A percentile compares a stretch with the other conserved stretches of the same genome.
Evolutionary conservation across 2,329 filamentous ascomycete species (phyloP).

Genomic region (Leptographium lundbergii): DNA sequence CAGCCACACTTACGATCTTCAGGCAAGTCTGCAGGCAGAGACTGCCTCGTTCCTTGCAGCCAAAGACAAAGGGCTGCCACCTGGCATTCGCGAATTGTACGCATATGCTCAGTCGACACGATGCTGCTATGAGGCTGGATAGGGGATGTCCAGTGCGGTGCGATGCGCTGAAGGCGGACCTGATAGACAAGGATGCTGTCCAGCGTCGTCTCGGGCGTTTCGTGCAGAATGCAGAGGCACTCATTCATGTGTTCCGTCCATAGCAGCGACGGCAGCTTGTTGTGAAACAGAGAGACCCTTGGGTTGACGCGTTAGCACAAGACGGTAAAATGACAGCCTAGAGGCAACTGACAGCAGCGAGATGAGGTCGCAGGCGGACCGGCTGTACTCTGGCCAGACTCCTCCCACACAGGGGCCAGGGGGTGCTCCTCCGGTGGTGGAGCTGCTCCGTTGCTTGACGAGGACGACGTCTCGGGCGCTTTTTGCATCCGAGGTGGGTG

Average conservation of each 20-base stretch:
- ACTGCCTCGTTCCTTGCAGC: not conserved
- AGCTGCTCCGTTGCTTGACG: not conserved
- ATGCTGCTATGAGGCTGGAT: not conserved
- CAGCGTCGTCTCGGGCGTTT: slow-evolving; percentile 1
- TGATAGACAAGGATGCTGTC: slow-evolving; percentile 6
- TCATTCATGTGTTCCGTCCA: slow-evolving; percentile 50
- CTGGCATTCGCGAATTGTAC: slow-evolving; percentile 3
- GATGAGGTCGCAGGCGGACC: not conserved
- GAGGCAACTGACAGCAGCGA: too few species aligned
- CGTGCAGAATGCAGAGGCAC: slow-evolving; percentile 30
- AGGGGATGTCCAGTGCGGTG: not conserved
- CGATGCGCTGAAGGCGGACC: slow-evolving; percentile 6
- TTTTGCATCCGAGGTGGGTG: not conserved
- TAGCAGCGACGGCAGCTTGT: slow-evolving; percentile 32
- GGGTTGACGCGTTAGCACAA: not conserved
- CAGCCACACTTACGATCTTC: not conserved
- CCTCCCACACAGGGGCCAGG: not conserved
- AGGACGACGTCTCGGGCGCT: too few species aligned
- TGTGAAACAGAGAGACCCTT: slow-evolving; percentile 1
- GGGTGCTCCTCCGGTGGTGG: not conserved
- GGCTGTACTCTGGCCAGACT: too few species aligned
- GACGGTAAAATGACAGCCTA: not conserved
- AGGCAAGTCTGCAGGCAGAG: not conserved
- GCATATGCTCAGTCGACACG: not conserved
- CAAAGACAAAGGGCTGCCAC: not conserved